A percentile compares a stretch with the other conserved stretches of the same genome.
These are phyloP conservation scores for Zasmidium cellare DNA, from an alignment of 2,329 filamentous ascomycete species.

Conservation along the genomic window DNA sequence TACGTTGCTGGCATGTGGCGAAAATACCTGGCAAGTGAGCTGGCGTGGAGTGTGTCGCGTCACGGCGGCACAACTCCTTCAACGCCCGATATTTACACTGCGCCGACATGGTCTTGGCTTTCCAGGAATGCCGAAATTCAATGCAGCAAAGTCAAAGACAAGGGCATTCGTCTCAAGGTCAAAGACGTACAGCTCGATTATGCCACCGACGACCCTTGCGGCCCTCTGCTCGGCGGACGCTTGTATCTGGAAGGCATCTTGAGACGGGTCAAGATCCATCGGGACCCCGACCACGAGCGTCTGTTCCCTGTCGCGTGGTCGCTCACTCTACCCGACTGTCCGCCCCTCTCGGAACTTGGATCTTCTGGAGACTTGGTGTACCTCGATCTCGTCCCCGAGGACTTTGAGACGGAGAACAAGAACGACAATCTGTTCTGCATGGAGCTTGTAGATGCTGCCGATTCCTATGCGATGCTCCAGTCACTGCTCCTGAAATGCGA, in stretches of 20 bases:
- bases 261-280: neutral
- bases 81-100: neutral
- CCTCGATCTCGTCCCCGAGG: neutral
- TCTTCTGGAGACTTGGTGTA: neutral
- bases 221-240: neutral
- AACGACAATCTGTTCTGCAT: conserved; percentile 1
- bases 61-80: neutral
- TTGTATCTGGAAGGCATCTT: neutral
- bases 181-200: neutral
- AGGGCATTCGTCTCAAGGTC: neutral
- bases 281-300: neutral
- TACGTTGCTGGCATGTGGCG: conserved; percentile 11
- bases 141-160: no score
- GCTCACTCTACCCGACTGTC: neutral
- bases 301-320: neutral
- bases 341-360: neutral
- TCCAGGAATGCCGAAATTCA: neutral
- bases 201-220: neutral
- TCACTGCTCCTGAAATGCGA: neutral
- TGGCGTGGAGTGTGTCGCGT: neutral
- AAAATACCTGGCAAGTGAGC: neutral
- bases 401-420: neutral
- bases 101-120: conserved; percentile 6
- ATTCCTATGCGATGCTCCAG: neutral
- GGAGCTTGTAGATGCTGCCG: neutral